Conservation (phyloP, 75 land plant genomes). For the Selaginella tamariscina region DNA sequence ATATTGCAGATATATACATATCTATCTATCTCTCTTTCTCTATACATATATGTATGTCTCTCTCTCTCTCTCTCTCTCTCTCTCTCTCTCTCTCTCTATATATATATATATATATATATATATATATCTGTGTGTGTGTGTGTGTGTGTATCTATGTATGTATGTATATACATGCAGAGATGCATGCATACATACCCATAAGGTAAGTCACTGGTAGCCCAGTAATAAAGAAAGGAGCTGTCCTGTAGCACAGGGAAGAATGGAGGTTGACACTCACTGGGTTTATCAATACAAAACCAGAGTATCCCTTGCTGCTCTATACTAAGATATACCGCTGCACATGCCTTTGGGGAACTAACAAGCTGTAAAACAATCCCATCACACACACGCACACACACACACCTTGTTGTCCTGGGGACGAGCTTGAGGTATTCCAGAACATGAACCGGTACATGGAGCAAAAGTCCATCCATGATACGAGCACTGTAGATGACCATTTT, state of each 20-base stretch:
- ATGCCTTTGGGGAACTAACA: slow-evolving; percentile 38
- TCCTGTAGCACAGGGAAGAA: slow-evolving; percentile 37
- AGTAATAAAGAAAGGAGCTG: slow-evolving; percentile 28
- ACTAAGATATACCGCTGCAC: slow-evolving; percentile 56
- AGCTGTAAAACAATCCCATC: slow-evolving; percentile 50
- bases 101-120: too few species aligned
- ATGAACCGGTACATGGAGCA: slow-evolving; percentile 29
- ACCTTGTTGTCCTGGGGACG: slow-evolving; percentile 21
- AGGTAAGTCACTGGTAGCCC: slow-evolving; percentile 39
- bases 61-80: too few species aligned
- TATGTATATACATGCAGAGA: too few species aligned
- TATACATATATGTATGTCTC: too few species aligned
- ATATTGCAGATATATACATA: not conserved
- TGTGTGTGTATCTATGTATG: too few species aligned
- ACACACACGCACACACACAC: not conserved
- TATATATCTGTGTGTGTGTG: too few species aligned
- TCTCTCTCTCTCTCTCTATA: too few species aligned
- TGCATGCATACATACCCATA: slow-evolving; percentile 39
- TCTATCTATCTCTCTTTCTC: too few species aligned
- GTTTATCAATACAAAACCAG: slow-evolving; percentile 61
- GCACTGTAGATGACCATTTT: slow-evolving; percentile 43
- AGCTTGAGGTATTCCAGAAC: slow-evolving; percentile 45
- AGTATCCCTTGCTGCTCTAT: slow-evolving; percentile 55
- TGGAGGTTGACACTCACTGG: slow-evolving; percentile 43
- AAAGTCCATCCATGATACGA: slow-evolving; percentile 68